Base-by-base conservation (phyloP, 2,329 filamentous ascomycete genomes). In the Byssothecium circinans region DNA sequence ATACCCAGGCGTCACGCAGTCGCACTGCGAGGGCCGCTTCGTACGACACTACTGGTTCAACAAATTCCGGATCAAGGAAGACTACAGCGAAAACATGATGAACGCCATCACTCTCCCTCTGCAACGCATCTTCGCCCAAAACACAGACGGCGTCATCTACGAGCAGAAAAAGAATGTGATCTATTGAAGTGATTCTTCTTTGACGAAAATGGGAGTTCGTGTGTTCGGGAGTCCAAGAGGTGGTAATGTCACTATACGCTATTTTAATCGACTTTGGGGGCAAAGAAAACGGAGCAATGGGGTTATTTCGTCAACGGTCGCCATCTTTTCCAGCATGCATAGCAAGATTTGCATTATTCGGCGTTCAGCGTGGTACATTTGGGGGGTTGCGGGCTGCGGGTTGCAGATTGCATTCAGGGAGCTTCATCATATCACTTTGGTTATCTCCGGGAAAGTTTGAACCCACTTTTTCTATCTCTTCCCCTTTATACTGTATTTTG, bases 1-100 rank as follows among this genome's bases (percentile, higher is more conserved):
- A 40, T 70, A 58, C 45, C 68, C 68, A 4, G 73, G 60, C 14
- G 66, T 70, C 27, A 43, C 60, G 29, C 51, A 67, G 41, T 66
- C 66, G 43, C 58, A 69, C 35, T 71, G 68, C 60, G 57, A 67
- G 43, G 68, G 68, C 51, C 64, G 64, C 32, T 68, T 69, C 44
- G 60, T 71, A 22, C 59, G 68, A 25, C 68, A 71, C 37, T 70
- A 71, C 57, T 71, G 68, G 68, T 71, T 69, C 51, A 62, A 69
- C 7, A 71, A 71, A 52, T 20, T 45, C 10, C 50, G 59, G 2
- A 66, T 69, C 49, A 69, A 69, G 53, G 45, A 57, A 4, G 66
- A 70, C 34, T 68, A 64, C 46, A 55, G 53, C 18, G 64, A 69
- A 22, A 69, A 70, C 45, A 61, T 69, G 20, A 71, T 71, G 68